Conservation (phyloP, 306 rosid genomes). For the Sicyos baderoa region DNA sequence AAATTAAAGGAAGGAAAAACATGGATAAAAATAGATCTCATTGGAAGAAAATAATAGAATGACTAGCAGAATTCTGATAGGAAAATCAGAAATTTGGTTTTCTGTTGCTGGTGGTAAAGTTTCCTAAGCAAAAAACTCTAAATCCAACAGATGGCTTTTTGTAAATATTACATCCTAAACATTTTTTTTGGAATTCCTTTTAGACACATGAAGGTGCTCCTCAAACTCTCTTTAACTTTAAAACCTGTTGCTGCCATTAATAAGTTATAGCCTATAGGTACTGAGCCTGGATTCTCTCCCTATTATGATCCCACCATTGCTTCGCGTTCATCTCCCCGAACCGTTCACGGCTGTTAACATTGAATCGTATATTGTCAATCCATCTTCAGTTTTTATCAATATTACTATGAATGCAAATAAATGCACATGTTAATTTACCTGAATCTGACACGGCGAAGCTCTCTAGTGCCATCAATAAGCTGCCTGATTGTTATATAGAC, state of each 20-base stretch:
- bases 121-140: conserved; percentile 4
- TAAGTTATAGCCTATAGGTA: conserved; percentile 60
- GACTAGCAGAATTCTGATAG: conserved; percentile 11
- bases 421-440: conserved; percentile 41
- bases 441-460: conserved; percentile 83
- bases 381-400: neutral
- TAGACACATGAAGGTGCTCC: conserved; percentile 14
- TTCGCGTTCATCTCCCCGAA: conserved; percentile 71
- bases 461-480: conserved; percentile 66
- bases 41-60: conserved; percentile 14
- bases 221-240: neutral
- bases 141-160: conserved; percentile 15
- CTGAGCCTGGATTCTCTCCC: conserved; percentile 73
- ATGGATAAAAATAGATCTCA: neutral
- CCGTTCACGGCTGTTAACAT: conserved; percentile 58
- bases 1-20: neutral
- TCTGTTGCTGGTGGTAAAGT: conserved; percentile 7
- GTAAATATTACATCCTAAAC: conserved; percentile 12
- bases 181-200: neutral
- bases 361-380: neutral
- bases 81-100: conserved; percentile 17
- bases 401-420: neutral
- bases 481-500: conserved; percentile 72
- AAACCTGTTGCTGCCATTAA: neutral
- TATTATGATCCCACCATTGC: conserved; percentile 88